A percentile compares a stretch with the other conserved stretches of the same genome.
These are phyloP conservation scores for Claviceps quebecensis DNA, from an alignment of 2,329 filamentous ascomycete genomes.

Conservation along the genomic window DNA sequence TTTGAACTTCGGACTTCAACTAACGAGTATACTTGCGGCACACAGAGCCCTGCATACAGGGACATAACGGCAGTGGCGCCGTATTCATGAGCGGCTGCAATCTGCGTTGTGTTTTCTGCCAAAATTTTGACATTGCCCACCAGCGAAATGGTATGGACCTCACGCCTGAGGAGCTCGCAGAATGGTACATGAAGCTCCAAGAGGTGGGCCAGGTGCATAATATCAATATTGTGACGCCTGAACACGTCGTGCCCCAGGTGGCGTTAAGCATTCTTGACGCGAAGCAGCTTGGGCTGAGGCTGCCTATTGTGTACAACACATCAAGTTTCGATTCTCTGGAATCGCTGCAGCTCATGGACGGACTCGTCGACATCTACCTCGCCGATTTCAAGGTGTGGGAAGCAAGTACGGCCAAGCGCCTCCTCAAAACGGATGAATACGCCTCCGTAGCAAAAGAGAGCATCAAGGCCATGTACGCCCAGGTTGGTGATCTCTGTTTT, in stretches of 20 bases:
- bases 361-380: slow-evolving; percentile 74
- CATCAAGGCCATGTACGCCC: slow-evolving; percentile 64
- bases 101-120: slow-evolving; percentile 61
- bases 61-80: slow-evolving; percentile 63
- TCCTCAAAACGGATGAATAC: slow-evolving; percentile 71
- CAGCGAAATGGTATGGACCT: slow-evolving; percentile 69
- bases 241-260: slow-evolving; percentile 77
- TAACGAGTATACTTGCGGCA: slow-evolving; percentile 1
- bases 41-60: slow-evolving; percentile 65
- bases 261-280: slow-evolving; percentile 63
- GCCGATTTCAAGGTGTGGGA: slow-evolving; percentile 81
- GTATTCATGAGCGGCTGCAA: slow-evolving; percentile 73
- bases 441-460: slow-evolving; percentile 58
- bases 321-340: slow-evolving; percentile 66
- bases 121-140: slow-evolving; percentile 75
- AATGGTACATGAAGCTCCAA: slow-evolving; percentile 76
- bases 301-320: slow-evolving; percentile 77
- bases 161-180: slow-evolving; percentile 62
- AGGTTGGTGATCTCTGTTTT: slow-evolving; percentile 75
- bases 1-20: neutral
- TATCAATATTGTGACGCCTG: slow-evolving; percentile 76
- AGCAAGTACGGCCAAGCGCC: slow-evolving; percentile 46
- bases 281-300: slow-evolving; percentile 49
- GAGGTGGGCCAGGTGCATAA: slow-evolving; percentile 72
- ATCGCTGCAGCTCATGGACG: slow-evolving; percentile 59